A percentile compares a stretch with the other conserved stretches of the same genome.
phyloP scores from a whole-genome alignment of 2,329 filamentous ascomycete species.

The Paramyrothecium roridum region DNA sequence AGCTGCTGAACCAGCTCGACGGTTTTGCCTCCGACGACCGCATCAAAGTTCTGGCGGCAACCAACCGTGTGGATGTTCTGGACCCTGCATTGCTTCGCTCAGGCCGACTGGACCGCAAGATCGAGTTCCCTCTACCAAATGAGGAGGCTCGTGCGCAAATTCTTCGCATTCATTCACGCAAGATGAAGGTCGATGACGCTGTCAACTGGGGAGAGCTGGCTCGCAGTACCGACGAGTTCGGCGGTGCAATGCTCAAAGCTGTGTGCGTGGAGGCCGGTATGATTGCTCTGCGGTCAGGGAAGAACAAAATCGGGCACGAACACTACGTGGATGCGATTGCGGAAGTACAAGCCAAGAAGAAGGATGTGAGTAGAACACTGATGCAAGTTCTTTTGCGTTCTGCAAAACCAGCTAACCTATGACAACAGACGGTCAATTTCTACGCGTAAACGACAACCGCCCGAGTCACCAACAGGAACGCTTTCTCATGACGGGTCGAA shows the following conservation, averaged over 20 bases:
- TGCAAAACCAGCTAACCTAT: neutral
- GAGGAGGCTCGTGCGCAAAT: constrained; percentile 98
- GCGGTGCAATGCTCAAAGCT: constrained; percentile 95
- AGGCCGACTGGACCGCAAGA: constrained; percentile 91
- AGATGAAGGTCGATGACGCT: constrained; percentile 92
- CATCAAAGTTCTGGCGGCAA: constrained; percentile 93
- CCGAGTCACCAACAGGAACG: too few relatives aligned
- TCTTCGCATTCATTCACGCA: constrained; percentile 92
- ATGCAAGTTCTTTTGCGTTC: neutral
- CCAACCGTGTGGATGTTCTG: constrained; percentile 90
- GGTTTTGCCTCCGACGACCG: constrained; percentile 96
- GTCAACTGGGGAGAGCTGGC: constrained; percentile 97
- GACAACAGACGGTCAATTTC: constrained; percentile 52
- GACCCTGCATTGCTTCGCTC: constrained; percentile 90
- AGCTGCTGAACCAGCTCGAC: constrained; percentile 96
- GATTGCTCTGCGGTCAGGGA: constrained; percentile 92
- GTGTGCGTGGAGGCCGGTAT: constrained; percentile 99
- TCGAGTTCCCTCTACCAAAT: constrained; percentile 96
- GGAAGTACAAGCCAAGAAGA: constrained; percentile 95
- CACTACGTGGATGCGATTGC: constrained; percentile 98
- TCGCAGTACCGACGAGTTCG: constrained; percentile 96
- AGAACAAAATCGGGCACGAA: constrained; percentile 96
- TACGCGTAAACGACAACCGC: constrained; percentile 36
- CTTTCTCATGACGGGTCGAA: too few relatives aligned
- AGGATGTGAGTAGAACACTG: constrained; percentile 58